A percentile compares a stretch with the other conserved stretches of the same genome.
These are phyloP conservation scores for Porogramme epimiltina DNA, from an alignment of 1,284 basidiomycete genomes.

Conservation along the genomic window DNA sequence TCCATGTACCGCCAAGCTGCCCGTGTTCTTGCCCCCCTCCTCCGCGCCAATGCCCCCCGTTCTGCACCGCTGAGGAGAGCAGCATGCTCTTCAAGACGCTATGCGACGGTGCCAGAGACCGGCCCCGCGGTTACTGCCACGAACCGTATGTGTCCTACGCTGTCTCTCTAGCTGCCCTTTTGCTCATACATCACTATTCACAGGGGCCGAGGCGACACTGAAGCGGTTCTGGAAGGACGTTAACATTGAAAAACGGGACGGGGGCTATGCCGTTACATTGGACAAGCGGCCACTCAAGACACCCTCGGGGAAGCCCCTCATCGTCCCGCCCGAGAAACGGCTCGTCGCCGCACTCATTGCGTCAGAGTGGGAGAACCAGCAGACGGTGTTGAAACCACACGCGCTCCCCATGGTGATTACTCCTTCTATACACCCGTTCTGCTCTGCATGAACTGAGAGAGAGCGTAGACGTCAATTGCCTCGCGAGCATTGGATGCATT, in stretches of 20 bases:
- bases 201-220: slow-evolving; percentile 85
- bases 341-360: slow-evolving; percentile 87
- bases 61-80: not conserved
- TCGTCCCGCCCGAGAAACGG: slow-evolving; percentile 71
- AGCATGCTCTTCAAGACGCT: not conserved
- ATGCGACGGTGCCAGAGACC: slow-evolving; percentile 23
- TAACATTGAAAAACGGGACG: slow-evolving; percentile 63
- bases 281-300: slow-evolving; percentile 90
- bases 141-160: slow-evolving; percentile 30
- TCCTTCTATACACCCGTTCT: not conserved
- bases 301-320: slow-evolving; percentile 75
- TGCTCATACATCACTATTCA: not conserved
- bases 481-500: slow-evolving; percentile 89
- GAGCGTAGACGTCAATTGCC: slow-evolving; percentile 89
- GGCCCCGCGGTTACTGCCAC: slow-evolving; percentile 32
- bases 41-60: slow-evolving; percentile 12
- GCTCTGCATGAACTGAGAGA: not conserved
- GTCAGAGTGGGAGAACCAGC: slow-evolving; percentile 96
- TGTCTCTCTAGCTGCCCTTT: not conserved
- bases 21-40: slow-evolving; percentile 15
- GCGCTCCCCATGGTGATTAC: slow-evolving; percentile 84
- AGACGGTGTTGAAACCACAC: slow-evolving; percentile 84
- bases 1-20: slow-evolving; percentile 19
- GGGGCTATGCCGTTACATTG: slow-evolving; percentile 70
- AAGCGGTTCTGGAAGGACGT: slow-evolving; percentile 93